A percentile compares a stretch with the other conserved stretches of the same genome.
Evolutionary conservation across 805 yeast genomes (phyloP).

Genomic region (Candida oleophila): DNA sequence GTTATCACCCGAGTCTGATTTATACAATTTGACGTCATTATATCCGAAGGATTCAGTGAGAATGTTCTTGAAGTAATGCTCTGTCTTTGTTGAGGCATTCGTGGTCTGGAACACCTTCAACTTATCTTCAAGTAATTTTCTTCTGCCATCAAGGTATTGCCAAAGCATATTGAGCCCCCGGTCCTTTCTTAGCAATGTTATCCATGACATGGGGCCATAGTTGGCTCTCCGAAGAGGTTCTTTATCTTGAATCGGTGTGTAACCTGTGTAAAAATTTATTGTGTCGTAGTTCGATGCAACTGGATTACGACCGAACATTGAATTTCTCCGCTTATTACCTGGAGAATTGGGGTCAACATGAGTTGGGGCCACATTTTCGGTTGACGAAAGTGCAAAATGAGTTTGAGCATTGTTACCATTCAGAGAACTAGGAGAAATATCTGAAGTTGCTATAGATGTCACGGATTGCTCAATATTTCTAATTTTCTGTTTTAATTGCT

Average conservation of each 20-base stretch:
- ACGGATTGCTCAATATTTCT: conserved; percentile 13
- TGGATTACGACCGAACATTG: conserved; percentile 14
- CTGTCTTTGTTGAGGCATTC: neutral
- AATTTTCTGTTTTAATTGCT: conserved; percentile 13
- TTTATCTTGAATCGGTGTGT: conserved; percentile 22
- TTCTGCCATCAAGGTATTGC: conserved; percentile 7
- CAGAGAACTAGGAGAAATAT: neutral
- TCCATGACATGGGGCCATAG: conserved; percentile 33
- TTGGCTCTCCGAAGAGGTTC: conserved; percentile 24
- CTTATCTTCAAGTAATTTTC: neutral
- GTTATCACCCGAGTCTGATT: neutral
- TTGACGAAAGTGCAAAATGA: neutral
- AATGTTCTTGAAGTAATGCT: neutral
- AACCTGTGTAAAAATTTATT: conserved; percentile 18
- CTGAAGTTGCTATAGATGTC: conserved; percentile 1
- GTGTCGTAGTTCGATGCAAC: conserved; percentile 12
- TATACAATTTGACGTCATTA: conserved; percentile 3
- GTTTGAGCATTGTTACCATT: neutral
- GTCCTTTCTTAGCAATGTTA: conserved; percentile 27
- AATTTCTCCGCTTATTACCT: neutral
- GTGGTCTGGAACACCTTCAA: neutral
- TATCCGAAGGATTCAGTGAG: conserved; percentile 3
- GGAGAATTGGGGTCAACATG: neutral
- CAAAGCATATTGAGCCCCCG: conserved; percentile 15
- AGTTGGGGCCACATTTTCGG: neutral